A percentile compares a stretch with the other conserved stretches of the same genome.
These are phyloP conservation scores for Ricinus communis DNA, from an alignment of 345 rosid genomes.

Conservation along the genomic window DNA sequence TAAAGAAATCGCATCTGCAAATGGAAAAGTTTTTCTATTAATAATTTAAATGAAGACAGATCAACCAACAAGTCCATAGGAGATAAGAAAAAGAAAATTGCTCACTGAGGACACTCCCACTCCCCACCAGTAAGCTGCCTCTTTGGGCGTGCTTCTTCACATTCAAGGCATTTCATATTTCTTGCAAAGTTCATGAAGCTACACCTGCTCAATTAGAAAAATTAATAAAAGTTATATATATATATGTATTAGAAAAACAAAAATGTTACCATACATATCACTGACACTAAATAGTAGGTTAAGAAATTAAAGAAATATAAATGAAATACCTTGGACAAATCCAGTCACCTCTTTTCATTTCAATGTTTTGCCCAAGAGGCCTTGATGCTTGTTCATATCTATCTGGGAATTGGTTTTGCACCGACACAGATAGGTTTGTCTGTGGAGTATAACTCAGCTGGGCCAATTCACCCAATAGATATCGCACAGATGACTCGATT, in stretches of 20 bases:
- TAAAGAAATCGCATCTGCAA: constrained; percentile 80
- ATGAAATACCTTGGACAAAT: constrained; percentile 61
- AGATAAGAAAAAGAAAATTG: constrained; percentile 21
- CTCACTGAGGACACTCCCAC: constrained; percentile 99
- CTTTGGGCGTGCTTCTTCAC: constrained; percentile 82
- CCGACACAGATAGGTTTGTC: constrained; percentile 26
- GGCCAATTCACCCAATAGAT: constrained; percentile 56
- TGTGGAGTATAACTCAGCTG: constrained; percentile 42
- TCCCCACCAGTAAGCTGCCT: constrained; percentile 84
- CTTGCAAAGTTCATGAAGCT: constrained; percentile 90
- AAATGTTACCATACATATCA: background rate
- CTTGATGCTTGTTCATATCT: constrained; percentile 43
- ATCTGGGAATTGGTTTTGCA: constrained; percentile 41
- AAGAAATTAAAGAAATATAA: constrained; percentile 5
- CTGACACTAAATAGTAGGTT: background rate
- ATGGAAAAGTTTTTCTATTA: constrained; percentile 18
- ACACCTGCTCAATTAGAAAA: constrained; percentile 60
- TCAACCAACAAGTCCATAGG: background rate
- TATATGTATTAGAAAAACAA: background rate
- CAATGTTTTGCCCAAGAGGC: constrained; percentile 44
- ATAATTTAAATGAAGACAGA: constrained; percentile 1
- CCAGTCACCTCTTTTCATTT: constrained; percentile 98
- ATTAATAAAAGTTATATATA: background rate
- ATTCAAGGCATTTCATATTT: constrained; percentile 82
- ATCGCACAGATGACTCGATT: constrained; percentile 59